These are phyloP conservation scores for Astrothelium macrocarpum DNA, from an alignment of 495 filamentous ascomycete genomes.

Conservation along the genomic window DNA sequence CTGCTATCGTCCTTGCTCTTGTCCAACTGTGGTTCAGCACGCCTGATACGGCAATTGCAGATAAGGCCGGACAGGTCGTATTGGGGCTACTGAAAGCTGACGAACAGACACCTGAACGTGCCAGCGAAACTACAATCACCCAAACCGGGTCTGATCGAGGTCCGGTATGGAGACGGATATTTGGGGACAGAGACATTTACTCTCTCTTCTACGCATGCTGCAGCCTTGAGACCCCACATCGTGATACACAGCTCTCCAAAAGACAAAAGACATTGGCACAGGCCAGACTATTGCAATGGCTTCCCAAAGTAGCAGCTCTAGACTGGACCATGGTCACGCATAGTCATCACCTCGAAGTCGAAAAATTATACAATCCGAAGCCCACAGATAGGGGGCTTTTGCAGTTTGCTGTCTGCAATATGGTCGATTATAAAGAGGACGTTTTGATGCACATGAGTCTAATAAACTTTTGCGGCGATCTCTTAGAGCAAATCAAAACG, in stretches of 20 bases:
- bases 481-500: constrained; percentile 22
- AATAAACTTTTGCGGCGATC: constrained; percentile 55
- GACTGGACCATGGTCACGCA: constrained; percentile 53
- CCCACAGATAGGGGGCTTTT: constrained; percentile 47
- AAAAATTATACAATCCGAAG: constrained; percentile 41
- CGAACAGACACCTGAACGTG: constrained; percentile 24
- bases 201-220: constrained; percentile 52
- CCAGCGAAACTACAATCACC: constrained; percentile 14
- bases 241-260: constrained; percentile 37
- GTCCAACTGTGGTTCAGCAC: constrained; percentile 65
- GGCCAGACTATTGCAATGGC: constrained; percentile 59
- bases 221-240: constrained; percentile 36
- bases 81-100: constrained; percentile 62
- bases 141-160: constrained; percentile 41
- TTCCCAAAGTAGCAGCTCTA: constrained; percentile 55
- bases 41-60: constrained; percentile 60
- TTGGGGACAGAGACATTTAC: constrained; percentile 59
- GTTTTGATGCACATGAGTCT: constrained; percentile 71
- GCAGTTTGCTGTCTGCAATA: constrained; percentile 61
- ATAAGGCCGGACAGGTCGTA: constrained; percentile 56
- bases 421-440: constrained; percentile 62
- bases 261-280: constrained; percentile 68
- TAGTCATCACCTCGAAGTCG: constrained; percentile 51
- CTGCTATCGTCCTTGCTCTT: constrained; percentile 50
- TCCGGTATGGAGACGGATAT: constrained; percentile 61